These are phyloP conservation scores for Pseudopyrenochaeta lycopersici DNA, from an alignment of 2,329 filamentous ascomycete genomes.

Conservation along the genomic window DNA sequence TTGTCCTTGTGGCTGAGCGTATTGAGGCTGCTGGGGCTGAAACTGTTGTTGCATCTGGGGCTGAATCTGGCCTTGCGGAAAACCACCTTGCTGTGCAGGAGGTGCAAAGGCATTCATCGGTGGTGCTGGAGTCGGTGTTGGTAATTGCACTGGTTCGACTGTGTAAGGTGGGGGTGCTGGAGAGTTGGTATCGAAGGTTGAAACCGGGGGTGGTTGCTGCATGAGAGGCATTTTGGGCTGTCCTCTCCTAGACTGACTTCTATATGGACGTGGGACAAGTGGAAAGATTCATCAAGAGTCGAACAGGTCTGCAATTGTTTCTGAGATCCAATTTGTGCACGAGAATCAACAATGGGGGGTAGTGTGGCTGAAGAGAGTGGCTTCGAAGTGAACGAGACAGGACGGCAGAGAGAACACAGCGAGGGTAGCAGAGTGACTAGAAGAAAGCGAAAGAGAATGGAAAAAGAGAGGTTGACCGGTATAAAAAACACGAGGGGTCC, in stretches of 20 bases:
- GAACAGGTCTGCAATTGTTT: too few relatives aligned
- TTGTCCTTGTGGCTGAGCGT: conserved; percentile 14
- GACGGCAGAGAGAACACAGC: not conserved
- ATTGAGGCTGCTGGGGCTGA: conserved; percentile 13
- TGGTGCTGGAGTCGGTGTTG: conserved; percentile 24
- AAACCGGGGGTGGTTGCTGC: conserved; percentile 22
- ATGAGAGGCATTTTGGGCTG: conserved; percentile 13
- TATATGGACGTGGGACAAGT: not conserved
- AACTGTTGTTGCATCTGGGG: conserved; percentile 17
- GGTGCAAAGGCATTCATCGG: conserved; percentile 21
- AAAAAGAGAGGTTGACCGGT: not conserved
- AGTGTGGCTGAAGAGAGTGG: conserved; percentile 15
- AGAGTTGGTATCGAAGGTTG: conserved; percentile 21
- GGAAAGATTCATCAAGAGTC: too few relatives aligned
- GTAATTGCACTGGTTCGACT: conserved; percentile 23
- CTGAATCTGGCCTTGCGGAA: conserved; percentile 22
- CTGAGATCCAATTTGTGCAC: too few relatives aligned
- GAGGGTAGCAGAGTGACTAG: not conserved
- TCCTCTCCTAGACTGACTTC: not conserved
- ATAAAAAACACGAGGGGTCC: conserved; percentile 13
- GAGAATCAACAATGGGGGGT: conserved; percentile 10
- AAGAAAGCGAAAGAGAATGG: not conserved
- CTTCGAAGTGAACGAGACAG: not conserved
- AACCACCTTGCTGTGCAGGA: conserved; percentile 20
- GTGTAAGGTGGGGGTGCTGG: conserved; percentile 34